These are phyloP conservation scores for Acorus gramineus DNA, from an alignment of 106 monocot species.

Conservation along the genomic window DNA sequence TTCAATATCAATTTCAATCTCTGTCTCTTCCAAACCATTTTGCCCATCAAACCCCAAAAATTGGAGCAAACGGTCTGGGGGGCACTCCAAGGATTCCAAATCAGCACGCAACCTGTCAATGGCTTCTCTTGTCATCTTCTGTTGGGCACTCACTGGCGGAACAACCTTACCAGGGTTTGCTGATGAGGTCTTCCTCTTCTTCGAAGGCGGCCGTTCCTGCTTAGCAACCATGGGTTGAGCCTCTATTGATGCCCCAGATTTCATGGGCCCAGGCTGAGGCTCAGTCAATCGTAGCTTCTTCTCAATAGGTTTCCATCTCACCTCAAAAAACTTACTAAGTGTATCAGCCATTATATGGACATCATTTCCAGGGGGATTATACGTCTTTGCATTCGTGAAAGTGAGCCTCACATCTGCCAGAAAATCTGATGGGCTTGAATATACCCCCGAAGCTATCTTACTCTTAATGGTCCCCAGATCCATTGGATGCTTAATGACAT, in stretches of 20 bases:
- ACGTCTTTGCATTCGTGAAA: slow-evolving; percentile 21
- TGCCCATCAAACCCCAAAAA: slow-evolving; percentile 12
- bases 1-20: slow-evolving; percentile 26
- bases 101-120: slow-evolving; percentile 8
- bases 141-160: not conserved
- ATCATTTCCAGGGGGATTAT: slow-evolving; percentile 22
- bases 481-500: slow-evolving; percentile 24
- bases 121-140: slow-evolving; percentile 9
- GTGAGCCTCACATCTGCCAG: slow-evolving; percentile 16
- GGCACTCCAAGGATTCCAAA: slow-evolving; percentile 8
- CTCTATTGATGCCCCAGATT: too few relatives aligned
- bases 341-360: slow-evolving; percentile 18
- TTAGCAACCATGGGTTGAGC: too few relatives aligned
- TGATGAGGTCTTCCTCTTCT: slow-evolving; percentile 12
- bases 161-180: not conserved
- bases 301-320: slow-evolving; percentile 21
- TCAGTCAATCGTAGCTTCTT: slow-evolving; percentile 8
- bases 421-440: slow-evolving; percentile 9
- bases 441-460: slow-evolving; percentile 9
- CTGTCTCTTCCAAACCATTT: slow-evolving; percentile 10
- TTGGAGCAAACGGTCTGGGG: slow-evolving; percentile 13
- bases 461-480: slow-evolving; percentile 23
- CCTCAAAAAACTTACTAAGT: slow-evolving; percentile 13
- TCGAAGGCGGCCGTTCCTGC: not conserved
- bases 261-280: too few relatives aligned